Conservation (phyloP, 257 asterid genomes). For the Solanum appendiculatum region DNA sequence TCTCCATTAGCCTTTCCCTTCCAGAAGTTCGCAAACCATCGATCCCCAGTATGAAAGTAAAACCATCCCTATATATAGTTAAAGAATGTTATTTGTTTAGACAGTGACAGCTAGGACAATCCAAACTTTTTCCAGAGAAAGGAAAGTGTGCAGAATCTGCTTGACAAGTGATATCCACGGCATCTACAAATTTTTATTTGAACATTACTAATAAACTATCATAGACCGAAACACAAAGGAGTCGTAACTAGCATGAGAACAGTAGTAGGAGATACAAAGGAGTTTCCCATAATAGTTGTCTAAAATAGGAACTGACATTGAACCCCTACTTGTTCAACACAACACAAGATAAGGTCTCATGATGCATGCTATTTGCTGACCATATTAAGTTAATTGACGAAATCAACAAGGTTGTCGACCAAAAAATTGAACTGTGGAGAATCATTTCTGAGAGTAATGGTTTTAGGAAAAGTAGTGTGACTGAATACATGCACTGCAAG, state of each 20-base stretch:
- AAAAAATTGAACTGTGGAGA: not conserved
- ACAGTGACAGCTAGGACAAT: not conserved
- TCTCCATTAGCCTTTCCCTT: constrained; percentile 97
- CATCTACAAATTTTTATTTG: not conserved
- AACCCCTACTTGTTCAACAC: not conserved
- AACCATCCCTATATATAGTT: constrained; percentile 68
- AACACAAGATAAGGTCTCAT: not conserved
- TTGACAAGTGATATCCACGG: not conserved
- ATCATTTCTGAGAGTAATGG: not conserved
- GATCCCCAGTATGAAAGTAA: constrained; percentile 85
- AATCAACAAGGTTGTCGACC: not conserved
- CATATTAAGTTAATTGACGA: not conserved
- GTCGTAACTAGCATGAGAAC: not conserved
- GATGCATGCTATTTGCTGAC: not conserved
- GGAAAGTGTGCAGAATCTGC: not conserved
- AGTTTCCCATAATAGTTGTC: not conserved
- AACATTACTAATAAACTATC: not conserved
- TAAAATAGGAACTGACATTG: not conserved
- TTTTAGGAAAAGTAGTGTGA: not conserved
- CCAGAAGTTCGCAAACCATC: constrained; percentile 94
- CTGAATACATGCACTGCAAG: not conserved
- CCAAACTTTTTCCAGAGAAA: not conserved
- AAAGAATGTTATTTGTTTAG: not conserved
- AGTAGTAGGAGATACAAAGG: not conserved
- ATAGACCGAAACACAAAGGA: not conserved